Base-by-base conservation (phyloP, 352 stramenopile species). In the Globisporangium abappressorium region DNA sequence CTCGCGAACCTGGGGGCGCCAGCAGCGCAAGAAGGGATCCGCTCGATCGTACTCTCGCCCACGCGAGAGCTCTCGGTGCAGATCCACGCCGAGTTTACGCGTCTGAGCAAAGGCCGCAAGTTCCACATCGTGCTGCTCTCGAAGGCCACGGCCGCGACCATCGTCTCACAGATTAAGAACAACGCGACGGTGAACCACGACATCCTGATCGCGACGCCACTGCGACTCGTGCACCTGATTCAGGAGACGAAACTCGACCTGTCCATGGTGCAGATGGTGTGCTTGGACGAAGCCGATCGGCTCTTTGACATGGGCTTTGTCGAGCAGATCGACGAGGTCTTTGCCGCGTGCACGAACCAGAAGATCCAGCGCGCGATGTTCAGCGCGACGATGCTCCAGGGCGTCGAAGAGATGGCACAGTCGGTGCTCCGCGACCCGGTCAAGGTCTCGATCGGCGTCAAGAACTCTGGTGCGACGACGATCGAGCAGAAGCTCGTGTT, bases 281-380 rank as follows among this genome's bases (percentile, higher is more conserved):
- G 98, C 51, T 76, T 99, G 18, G 98, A 99, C 78, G 98, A 99
- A 84, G 97, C 96, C 14, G 98, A 99, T 80, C 94, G 97, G 69
- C 80, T 99, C 8, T 96, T 99, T 47, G 98, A 99, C 64, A 86
- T 97, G 79, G 92, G 89, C 41, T 98, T 99, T 71, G 78, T 99
- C 24, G 83, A 94, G 65, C 98, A 99, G 78, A 97, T 99, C 61
- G 98, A 99, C 77, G 91, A 97, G 54, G 94, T 99, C 68, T 91
- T 99, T 36, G 86, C 88, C 34, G 84, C 93, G 9, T 96, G 98
- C 62, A 93, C 93, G 33, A 69, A 93, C 59, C 81, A 83, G 38
- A 87, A 88, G 26, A 72, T 97, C 28, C 95, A 98, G 73, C 94
- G 97, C 33, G 91, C 91, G 41, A 91, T 99, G 71, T 99, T 99